Base-by-base conservation (phyloP, 2,329 filamentous ascomycete genomes). In the Neonectria neomacrospora region DNA sequence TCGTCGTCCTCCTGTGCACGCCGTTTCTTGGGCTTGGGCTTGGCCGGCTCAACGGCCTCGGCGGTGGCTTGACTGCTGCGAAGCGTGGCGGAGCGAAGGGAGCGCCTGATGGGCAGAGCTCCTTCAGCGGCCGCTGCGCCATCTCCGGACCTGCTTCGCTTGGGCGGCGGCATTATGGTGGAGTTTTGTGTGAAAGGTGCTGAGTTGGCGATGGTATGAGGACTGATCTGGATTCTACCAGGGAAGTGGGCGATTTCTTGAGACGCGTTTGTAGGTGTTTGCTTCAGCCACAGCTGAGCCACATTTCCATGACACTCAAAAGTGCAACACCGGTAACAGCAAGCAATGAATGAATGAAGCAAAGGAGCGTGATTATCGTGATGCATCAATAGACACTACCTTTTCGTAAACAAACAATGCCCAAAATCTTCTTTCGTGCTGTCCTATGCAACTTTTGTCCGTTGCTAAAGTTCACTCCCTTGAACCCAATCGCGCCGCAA, bases 81-180 rank as follows among this genome's bases (percentile, higher is more conserved):
- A 54, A 41, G 23, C 67, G 67, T 6, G 14, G 60, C 54, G 10
- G 60, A 58, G 11, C 71, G 63, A 9, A 64, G 52, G 6, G 71
- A 73, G 11, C 71, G 16, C 5, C 71, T 28, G 39, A 71, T 73
- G 0, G 67, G 63, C 0, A 20, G 6, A 9, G 11, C n/a, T 11
- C 68, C 48, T 0, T 67, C 54, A 0, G 34, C 16, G 5, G 53
- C 3, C 1, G 44, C 22, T 6, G 20, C n/a, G 5, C 50, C 54
- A 30, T 50, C 20, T 3, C 26, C 54, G 6, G 54, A n/a, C 4
- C 34, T 50, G 44, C 14, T 56, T 57, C 71, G 41, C 41, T 73
- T 73, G 14, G 64, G 32, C 14, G 69, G 63, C 0, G 71, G 66
- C 71, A 73, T 69, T 23, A 39, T 48, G n/a, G 14, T 18, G 18